Evolutionary conservation across 2,329 filamentous ascomycete species (phyloP).

Genomic region (Scedosporium boydii): DNA sequence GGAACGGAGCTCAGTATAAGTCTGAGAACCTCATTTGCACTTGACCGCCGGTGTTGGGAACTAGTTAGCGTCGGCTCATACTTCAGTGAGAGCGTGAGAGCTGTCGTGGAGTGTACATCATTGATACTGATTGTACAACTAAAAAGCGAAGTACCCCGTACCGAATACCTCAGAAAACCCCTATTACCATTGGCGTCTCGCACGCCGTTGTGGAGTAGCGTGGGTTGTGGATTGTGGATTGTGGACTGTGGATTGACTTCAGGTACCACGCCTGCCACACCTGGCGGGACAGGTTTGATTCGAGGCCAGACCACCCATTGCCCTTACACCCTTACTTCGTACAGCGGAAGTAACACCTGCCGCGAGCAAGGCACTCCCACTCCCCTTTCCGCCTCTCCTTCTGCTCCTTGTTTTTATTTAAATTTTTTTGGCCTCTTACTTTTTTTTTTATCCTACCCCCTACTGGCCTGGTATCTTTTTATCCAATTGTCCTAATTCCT

Average conservation of each 20-base stretch:
- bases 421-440: not conserved
- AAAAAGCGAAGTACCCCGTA: not conserved
- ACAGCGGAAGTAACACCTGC: not conserved
- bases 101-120: too few relatives aligned
- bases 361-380: not conserved
- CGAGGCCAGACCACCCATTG: too few relatives aligned
- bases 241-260: not conserved
- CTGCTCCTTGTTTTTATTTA: too few relatives aligned
- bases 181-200: not conserved
- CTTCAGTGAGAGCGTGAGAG: too few relatives aligned
- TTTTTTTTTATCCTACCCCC: not conserved
- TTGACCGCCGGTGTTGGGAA: not conserved
- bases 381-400: not conserved
- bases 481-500: slow-evolving; percentile 1
- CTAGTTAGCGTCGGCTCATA: not conserved
- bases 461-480: not conserved
- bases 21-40: too few relatives aligned
- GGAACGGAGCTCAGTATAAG: too few relatives aligned
- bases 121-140: too few relatives aligned
- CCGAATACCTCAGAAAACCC: not conserved
- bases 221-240: not conserved
- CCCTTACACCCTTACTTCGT: too few relatives aligned
- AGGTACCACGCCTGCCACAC: not conserved
- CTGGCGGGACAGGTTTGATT: not conserved
- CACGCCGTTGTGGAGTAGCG: slow-evolving; percentile 1